A percentile compares a stretch with the other conserved stretches of the same genome.
These are phyloP conservation scores for Clonostachys rhizophaga DNA, from an alignment of 2,329 filamentous ascomycete genomes.

Conservation along the genomic window DNA sequence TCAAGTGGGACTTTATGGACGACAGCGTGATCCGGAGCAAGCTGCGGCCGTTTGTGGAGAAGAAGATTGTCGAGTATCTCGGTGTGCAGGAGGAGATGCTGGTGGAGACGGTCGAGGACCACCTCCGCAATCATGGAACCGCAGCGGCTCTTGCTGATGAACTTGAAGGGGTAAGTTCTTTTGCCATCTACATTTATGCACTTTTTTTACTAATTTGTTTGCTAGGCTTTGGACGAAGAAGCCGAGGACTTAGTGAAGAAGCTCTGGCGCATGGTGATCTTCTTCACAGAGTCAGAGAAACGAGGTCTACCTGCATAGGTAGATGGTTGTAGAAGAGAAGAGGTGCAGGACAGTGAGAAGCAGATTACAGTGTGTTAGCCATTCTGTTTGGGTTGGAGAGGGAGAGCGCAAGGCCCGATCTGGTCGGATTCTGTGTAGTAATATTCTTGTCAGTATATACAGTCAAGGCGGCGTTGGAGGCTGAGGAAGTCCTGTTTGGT, in stretches of 20 bases:
- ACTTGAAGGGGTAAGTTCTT: conserved; percentile 67
- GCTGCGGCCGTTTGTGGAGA: conserved; percentile 90
- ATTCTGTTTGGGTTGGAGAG: no score
- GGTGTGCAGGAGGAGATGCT: conserved; percentile 95
- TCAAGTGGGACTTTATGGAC: conserved; percentile 91
- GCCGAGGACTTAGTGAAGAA: conserved; percentile 93
- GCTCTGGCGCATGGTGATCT: conserved; percentile 97
- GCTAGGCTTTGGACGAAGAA: conserved; percentile 84
- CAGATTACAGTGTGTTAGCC: no score
- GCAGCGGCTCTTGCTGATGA: conserved; percentile 82
- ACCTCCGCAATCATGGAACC: conserved; percentile 68
- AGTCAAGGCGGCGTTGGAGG: no score
- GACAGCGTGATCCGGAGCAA: conserved; percentile 78
- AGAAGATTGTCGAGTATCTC: conserved; percentile 95
- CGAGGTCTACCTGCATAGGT: conserved; percentile 67
- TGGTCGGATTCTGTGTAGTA: no score
- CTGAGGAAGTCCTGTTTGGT: no score
- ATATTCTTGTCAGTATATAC: no score
- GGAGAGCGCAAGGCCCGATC: no score
- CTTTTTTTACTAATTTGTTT: conserved; percentile 16
- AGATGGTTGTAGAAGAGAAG: neutral
- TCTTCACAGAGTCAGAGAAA: conserved; percentile 94
- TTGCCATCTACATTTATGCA: conserved; percentile 1
- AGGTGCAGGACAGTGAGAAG: no score
- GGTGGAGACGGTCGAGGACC: conserved; percentile 87